Evolutionary conservation across 441 rosid species (phyloP), one percentile per base, ranked within the genome.

Genomic region (Breynia disticha): DNA sequence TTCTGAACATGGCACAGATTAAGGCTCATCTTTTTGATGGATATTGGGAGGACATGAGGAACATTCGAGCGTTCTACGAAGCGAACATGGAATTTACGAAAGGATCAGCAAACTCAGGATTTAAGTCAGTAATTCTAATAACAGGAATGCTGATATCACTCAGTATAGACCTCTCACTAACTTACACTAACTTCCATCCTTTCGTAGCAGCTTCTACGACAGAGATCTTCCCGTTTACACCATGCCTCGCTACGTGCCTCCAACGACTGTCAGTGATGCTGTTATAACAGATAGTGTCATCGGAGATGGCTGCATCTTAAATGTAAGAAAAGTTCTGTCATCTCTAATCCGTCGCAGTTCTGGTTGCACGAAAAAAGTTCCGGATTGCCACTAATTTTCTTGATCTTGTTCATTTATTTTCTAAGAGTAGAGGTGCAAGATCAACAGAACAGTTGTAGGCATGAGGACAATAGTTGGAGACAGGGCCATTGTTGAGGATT

Each of bases 11-110:
- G 24, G 41, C 37, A 32, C 79, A 88, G 97, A 84, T 89, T 61
- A 73, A 68, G 51, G 83, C 80, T 57, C 73, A 78, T 70, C 55
- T 65, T 41, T 84, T 84, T 52, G 76, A 78, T 46, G 95, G 90
- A 17, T 83, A 81, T 52, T 87, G 96, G 97, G 90, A 83, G 68
- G 91, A 84, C 61, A 67, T 84, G 76, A 64, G 68, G 62, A 90
- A 75, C 79, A 63, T 87, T 59, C 64, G 73, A 65, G 87, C 87
- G 28, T 87, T 81, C 66, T 84, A 90, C 64, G 62, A 60, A 37
- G 95, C 96, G 15, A 90, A 81, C 64, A 82, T 90, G 84, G 87
- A 84, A 54, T 74, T 72, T 73, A 71, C 74, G 44, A 82, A 72
- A 77, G 73, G 69, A 62, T 62, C 68, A 63, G 62, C 68, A 19